Evolutionary conservation across 1,284 basidiomycete genomes (phyloP).

Genomic region (Microbotryum silenes-acaulis): DNA sequence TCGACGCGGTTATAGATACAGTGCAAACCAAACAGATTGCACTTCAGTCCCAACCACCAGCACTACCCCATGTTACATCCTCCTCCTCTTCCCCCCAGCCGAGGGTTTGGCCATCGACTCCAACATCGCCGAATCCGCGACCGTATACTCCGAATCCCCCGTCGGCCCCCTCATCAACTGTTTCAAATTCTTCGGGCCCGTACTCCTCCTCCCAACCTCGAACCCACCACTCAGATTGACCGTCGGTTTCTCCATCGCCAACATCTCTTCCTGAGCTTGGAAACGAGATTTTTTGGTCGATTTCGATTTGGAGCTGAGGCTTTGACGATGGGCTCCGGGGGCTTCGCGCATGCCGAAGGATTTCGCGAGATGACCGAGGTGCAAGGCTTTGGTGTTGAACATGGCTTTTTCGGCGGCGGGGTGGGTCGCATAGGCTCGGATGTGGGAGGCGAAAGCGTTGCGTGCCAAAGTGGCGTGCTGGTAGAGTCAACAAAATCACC

Average conservation of each 20-base stretch:
- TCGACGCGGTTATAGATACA: too few species aligned
- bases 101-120: constrained; percentile 3
- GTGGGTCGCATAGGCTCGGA: constrained; percentile 96
- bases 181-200: constrained; percentile 13
- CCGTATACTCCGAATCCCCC: constrained; percentile 26
- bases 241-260: constrained; percentile 9
- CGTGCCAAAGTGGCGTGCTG: constrained; percentile 72
- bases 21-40: too few species aligned
- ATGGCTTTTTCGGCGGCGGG: constrained; percentile 89
- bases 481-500: too few species aligned
- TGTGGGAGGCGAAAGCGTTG: constrained; percentile 81
- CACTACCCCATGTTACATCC: neutral
- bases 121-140: constrained; percentile 16
- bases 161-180: constrained; percentile 25
- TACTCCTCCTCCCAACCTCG: constrained; percentile 21
- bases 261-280: constrained; percentile 24
- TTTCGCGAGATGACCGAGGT: constrained; percentile 94
- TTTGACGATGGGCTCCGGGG: constrained; percentile 45
- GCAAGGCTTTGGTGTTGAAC: constrained; percentile 87
- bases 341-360: constrained; percentile 91
- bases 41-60: too few species aligned
- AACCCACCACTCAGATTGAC: constrained; percentile 7
- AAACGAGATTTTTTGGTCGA: neutral
- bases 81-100: neutral
- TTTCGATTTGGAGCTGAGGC: neutral